These are phyloP conservation scores for Boeremia lycopersici DNA, from an alignment of 2,329 filamentous ascomycete genomes.

Conservation along the genomic window DNA sequence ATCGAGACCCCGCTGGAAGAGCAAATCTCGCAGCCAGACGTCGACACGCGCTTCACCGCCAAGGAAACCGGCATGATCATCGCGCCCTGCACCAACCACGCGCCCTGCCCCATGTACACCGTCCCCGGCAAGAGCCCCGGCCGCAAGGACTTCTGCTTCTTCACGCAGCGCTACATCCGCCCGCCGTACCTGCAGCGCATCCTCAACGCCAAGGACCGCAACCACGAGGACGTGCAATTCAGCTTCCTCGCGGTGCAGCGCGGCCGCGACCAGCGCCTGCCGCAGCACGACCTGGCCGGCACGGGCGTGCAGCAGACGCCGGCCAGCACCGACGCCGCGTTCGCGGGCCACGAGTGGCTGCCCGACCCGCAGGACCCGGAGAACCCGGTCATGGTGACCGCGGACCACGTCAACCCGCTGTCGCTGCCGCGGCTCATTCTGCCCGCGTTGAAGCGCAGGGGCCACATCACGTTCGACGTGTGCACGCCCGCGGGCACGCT, in stretches of 20 bases:
- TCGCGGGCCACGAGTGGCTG: constrained; percentile 67
- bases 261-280: constrained; percentile 65
- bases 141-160: constrained; percentile 89
- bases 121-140: constrained; percentile 71
- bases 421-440: constrained; percentile 79
- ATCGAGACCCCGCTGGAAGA: constrained; percentile 49
- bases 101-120: constrained; percentile 85
- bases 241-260: constrained; percentile 87
- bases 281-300: constrained; percentile 39
- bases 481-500: constrained; percentile 86
- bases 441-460: constrained; percentile 82
- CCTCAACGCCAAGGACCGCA: constrained; percentile 70
- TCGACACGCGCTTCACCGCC: constrained; percentile 40
- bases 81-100: constrained; percentile 81
- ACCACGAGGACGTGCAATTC: constrained; percentile 89
- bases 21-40: constrained; percentile 47
- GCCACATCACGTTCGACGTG: constrained; percentile 87
- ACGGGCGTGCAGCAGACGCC: constrained; percentile 54
- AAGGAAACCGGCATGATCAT: constrained; percentile 69
- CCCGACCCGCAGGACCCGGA: constrained; percentile 13
- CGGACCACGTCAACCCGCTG: constrained; percentile 56
- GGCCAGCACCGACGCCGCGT: constrained; percentile 68
- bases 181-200: constrained; percentile 82
- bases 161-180: constrained; percentile 85
- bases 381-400: constrained; percentile 37